phyloP scores from a whole-genome alignment of 495 filamentous ascomycete species.

The Aspergillus ellipticus region DNA sequence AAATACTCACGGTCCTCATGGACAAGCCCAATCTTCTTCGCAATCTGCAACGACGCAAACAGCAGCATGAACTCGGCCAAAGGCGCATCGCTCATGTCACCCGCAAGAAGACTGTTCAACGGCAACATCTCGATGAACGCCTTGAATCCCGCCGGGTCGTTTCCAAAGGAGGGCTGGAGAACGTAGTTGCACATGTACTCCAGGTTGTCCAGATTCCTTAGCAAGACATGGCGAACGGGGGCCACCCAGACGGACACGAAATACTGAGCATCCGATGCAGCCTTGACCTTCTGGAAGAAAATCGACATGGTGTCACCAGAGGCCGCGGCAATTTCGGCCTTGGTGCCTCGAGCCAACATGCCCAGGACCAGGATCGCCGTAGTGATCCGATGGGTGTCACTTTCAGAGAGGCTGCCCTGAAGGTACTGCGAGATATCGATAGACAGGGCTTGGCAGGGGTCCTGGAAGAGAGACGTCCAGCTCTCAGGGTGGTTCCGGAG shows the following conservation, averaged over 20 bases:
- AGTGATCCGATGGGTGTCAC: slow-evolving; percentile 16
- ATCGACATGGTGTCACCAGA: slow-evolving; percentile 62
- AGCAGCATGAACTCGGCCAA: slow-evolving; percentile 56
- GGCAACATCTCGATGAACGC: slow-evolving; percentile 51
- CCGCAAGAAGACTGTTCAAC: slow-evolving; percentile 36
- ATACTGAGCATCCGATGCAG: slow-evolving; percentile 19
- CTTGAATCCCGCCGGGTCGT: slow-evolving; percentile 50
- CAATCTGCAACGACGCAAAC: slow-evolving; percentile 67
- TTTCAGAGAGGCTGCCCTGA: slow-evolving; percentile 1
- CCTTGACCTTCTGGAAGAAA: slow-evolving; percentile 47
- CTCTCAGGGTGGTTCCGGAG: slow-evolving; percentile 24
- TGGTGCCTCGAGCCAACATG: slow-evolving; percentile 36
- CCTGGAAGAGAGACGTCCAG: slow-evolving; percentile 31
- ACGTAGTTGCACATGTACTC: slow-evolving; percentile 69
- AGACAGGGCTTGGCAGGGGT: slow-evolving; percentile 28
- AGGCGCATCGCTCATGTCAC: slow-evolving; percentile 37
- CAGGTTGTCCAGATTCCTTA: slow-evolving; percentile 50
- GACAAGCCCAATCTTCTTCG: slow-evolving; percentile 74
- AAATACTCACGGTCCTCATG: slow-evolving; percentile 67
- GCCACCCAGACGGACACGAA: slow-evolving; percentile 33
- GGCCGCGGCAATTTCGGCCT: slow-evolving; percentile 57
- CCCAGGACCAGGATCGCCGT: slow-evolving; percentile 33
- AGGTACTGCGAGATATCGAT: slow-evolving; percentile 18
- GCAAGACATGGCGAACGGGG: slow-evolving; percentile 34
- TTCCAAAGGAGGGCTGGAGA: slow-evolving; percentile 66